Base-by-base conservation (phyloP, 2,329 filamentous ascomycete species). In the Orbilia oligospora region DNA sequence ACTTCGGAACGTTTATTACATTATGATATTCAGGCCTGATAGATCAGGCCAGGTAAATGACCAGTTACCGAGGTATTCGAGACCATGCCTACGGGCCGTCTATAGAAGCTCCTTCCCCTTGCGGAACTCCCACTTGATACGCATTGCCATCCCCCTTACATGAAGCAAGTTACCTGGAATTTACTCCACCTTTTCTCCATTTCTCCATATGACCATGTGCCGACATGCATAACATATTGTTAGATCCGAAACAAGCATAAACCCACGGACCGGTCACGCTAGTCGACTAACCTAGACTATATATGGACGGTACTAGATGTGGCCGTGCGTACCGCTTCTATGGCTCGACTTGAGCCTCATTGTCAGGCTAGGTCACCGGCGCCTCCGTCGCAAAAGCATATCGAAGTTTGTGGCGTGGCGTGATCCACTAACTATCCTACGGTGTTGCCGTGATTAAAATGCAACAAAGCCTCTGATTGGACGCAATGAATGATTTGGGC, bases 121-220 rank as follows among this genome's bases (percentile, higher is more conserved):
- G 5, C 10, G 22, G 56, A n/a, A 12, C 8, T 9, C 27, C 20
- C 5, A 44, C 44, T 1, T 6, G 12, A 20, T 18, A 58, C 0
- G 18, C 16, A n/a, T 61, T 18, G 5, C 2, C 8, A 8, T 44
- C n/a, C 56, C 56, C 56, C 56, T 61, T 61, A 33, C 56, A 61
- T 61, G 16, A 61, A 24, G 10, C 18, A 44, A 44, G 36, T 27
- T 44, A 27, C 56, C 56, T 41, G 44, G 56, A 33, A 36, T 61
- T 22, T 44, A 14, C 38, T 41, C 38, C 38, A 41, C 8, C 16
- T 46, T 46, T 44, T 20, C 41, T 18, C 41, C 41, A 16, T 46
- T 46, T 46, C 41, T 46, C 44, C n/a, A 46, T 61, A 44, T 61
- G 56, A 12, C 56, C 56, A 61, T 61, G 56, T 61, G 56, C 20